phyloP scores from a whole-genome alignment of 169 alveolate genomes.

The Plasmodium reichenowi region DNA sequence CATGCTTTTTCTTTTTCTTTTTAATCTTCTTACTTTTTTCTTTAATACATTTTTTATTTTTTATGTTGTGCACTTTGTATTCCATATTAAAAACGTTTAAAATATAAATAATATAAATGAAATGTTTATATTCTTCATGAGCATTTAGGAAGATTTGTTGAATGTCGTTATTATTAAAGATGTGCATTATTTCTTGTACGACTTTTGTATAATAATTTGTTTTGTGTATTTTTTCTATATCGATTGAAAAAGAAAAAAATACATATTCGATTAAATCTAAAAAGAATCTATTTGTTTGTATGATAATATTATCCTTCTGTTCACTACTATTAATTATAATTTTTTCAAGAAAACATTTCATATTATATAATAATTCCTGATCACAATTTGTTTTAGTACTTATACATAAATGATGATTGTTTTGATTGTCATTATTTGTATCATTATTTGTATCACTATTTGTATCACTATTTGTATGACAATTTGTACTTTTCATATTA shows the following conservation, averaged over 20 bases:
- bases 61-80: neutral
- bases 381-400: neutral
- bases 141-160: neutral
- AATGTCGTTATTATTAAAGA: constrained; percentile 1
- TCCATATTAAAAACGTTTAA: constrained; percentile 10
- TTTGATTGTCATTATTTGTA: neutral
- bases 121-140: constrained; percentile 12
- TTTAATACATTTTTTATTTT: neutral
- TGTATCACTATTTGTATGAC: too few species aligned
- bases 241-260: constrained; percentile 31
- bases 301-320: neutral
- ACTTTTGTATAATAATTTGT: neutral
- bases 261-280: constrained; percentile 50
- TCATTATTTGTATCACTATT: too few species aligned
- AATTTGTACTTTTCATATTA: neutral
- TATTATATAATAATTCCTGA: neutral
- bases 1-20: neutral
- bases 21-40: neutral
- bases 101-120: constrained; percentile 2
- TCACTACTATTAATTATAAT: neutral
- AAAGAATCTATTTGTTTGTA: constrained; percentile 18
- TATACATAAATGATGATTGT: neutral
- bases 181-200: neutral
- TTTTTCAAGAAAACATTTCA: constrained; percentile 5
- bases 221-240: neutral